phyloP scores from a whole-genome alignment of 805 yeast species.

The Candida oleophila region DNA sequence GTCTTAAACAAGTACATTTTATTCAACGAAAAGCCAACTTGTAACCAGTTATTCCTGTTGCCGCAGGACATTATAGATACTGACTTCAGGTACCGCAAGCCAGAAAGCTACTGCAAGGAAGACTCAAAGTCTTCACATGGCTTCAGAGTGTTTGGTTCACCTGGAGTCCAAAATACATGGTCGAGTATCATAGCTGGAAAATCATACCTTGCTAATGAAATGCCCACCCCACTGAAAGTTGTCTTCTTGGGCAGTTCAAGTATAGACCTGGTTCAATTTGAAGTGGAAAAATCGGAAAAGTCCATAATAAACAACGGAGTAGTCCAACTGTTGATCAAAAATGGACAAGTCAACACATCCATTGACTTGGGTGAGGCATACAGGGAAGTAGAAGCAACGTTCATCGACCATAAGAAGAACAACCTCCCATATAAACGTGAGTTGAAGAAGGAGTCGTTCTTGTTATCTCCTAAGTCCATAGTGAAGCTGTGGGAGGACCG shows the following conservation, averaged over 20 bases:
- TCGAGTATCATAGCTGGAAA: slow-evolving; percentile 29
- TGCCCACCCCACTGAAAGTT: slow-evolving; percentile 28
- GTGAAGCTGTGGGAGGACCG: slow-evolving; percentile 12
- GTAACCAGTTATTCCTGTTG: slow-evolving; percentile 19
- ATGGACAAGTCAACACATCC: background rate
- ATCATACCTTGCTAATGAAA: slow-evolving; percentile 23
- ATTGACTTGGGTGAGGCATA: slow-evolving; percentile 14
- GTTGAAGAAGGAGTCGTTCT: slow-evolving; percentile 12
- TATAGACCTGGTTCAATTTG: slow-evolving; percentile 15
- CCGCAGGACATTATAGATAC: slow-evolving; percentile 9
- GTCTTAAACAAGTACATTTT: slow-evolving; percentile 30
- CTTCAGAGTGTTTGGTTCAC: slow-evolving; percentile 14
- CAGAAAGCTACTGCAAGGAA: slow-evolving; percentile 20
- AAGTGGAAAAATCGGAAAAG: slow-evolving; percentile 14
- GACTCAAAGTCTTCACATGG: slow-evolving; percentile 19
- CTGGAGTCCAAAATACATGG: slow-evolving; percentile 23
- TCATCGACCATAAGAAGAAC: background rate
- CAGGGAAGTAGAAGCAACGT: slow-evolving; percentile 9
- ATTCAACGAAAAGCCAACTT: slow-evolving; percentile 9
- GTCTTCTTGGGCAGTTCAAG: slow-evolving; percentile 24
- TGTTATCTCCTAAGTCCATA: background rate
- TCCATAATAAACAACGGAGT: slow-evolving; percentile 23
- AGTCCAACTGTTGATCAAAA: slow-evolving; percentile 9
- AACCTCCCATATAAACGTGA: slow-evolving; percentile 8
- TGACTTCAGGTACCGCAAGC: slow-evolving; percentile 6